Conservation (phyloP, 768 basidiomycete genomes). For the Pleurotus giganteus region DNA sequence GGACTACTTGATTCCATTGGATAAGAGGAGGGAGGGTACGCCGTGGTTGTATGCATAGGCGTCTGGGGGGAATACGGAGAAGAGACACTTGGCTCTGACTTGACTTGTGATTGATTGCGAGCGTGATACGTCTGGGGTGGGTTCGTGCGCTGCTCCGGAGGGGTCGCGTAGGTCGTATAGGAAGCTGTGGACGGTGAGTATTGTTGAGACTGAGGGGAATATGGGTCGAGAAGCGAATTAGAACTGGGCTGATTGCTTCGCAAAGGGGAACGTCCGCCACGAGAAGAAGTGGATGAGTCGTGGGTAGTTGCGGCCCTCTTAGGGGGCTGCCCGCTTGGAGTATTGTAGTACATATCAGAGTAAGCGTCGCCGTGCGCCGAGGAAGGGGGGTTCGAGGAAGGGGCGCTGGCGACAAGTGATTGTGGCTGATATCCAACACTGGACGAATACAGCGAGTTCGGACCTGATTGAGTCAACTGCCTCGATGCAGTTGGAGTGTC, state of each 20-base stretch:
- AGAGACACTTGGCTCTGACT: slow-evolving; percentile 48
- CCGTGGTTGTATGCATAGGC: slow-evolving; percentile 31
- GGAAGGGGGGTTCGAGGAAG: slow-evolving; percentile 31
- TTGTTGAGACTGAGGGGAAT: slow-evolving; percentile 59
- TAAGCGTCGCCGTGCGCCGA: slow-evolving; percentile 44
- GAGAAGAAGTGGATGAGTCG: slow-evolving; percentile 47
- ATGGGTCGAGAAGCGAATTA: slow-evolving; percentile 62
- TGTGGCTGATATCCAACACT: slow-evolving; percentile 58
- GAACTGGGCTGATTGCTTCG: slow-evolving; percentile 48
- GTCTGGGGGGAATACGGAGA: slow-evolving; percentile 59
- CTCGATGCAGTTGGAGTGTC: slow-evolving; percentile 35
- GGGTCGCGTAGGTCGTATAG: slow-evolving; percentile 43
- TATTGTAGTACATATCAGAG: slow-evolving; percentile 60
- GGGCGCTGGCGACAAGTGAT: slow-evolving; percentile 34
- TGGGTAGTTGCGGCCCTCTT: slow-evolving; percentile 57
- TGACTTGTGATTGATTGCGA: slow-evolving; percentile 56
- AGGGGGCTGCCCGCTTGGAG: slow-evolving; percentile 42
- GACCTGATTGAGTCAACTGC: slow-evolving; percentile 36
- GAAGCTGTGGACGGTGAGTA: slow-evolving; percentile 60
- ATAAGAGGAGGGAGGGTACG: slow-evolving; percentile 43
- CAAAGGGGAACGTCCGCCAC: slow-evolving; percentile 61
- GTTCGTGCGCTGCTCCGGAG: slow-evolving; percentile 38
- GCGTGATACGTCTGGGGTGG: slow-evolving; percentile 43
- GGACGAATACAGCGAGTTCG: slow-evolving; percentile 55
- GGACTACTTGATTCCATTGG: slow-evolving; percentile 67